Percentiles rank a stretch among this genome's conserved stretches.
These are phyloP conservation scores for Colletotrichum ledebouriae DNA, from an alignment of 2,329 filamentous ascomycete genomes.

Conservation along the genomic window DNA sequence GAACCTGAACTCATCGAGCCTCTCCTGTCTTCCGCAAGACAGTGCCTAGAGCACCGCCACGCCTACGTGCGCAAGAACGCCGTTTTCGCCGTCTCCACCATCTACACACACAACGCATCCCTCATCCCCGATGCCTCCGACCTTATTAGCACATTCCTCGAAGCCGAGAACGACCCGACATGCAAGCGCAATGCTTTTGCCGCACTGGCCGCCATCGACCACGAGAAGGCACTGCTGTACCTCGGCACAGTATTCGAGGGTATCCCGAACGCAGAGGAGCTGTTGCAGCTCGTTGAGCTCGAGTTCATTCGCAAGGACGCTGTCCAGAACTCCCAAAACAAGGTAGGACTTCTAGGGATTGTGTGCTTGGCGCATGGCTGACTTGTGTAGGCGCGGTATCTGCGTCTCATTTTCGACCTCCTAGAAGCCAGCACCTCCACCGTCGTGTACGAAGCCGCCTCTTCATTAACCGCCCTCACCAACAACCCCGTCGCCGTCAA, in stretches of 20 bases:
- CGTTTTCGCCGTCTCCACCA: slow-evolving; percentile 93
- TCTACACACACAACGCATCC: slow-evolving; percentile 89
- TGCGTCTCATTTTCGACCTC: slow-evolving; percentile 95
- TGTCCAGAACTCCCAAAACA: slow-evolving; percentile 93
- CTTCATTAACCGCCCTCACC: slow-evolving; percentile 91
- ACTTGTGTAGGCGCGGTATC: slow-evolving; percentile 79
- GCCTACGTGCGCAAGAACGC: slow-evolving; percentile 99
- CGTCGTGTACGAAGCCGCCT: slow-evolving; percentile 97
- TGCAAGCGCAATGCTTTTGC: slow-evolving; percentile 99
- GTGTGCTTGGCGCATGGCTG: slow-evolving; percentile 9
- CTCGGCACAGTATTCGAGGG: slow-evolving; percentile 91
- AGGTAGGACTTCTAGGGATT: slow-evolving; percentile 66
- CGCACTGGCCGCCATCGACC: slow-evolving; percentile 89
- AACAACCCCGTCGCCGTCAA: slow-evolving; percentile 98
- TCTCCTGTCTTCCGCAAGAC: slow-evolving; percentile 89
- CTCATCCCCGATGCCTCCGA: slow-evolving; percentile 97
- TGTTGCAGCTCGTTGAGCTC: slow-evolving; percentile 92
- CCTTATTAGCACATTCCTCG: slow-evolving; percentile 89
- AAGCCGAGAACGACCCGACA: slow-evolving; percentile 90
- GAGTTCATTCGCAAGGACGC: slow-evolving; percentile 99
- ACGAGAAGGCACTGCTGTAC: slow-evolving; percentile 91
- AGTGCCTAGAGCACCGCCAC: slow-evolving; percentile 95
- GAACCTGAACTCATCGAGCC: slow-evolving; percentile 97
- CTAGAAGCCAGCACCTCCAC: slow-evolving; percentile 94
- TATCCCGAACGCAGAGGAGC: slow-evolving; percentile 93